Base-by-base conservation (phyloP, 2,329 filamentous ascomycete genomes). In the Chaetomium sp. region DNA sequence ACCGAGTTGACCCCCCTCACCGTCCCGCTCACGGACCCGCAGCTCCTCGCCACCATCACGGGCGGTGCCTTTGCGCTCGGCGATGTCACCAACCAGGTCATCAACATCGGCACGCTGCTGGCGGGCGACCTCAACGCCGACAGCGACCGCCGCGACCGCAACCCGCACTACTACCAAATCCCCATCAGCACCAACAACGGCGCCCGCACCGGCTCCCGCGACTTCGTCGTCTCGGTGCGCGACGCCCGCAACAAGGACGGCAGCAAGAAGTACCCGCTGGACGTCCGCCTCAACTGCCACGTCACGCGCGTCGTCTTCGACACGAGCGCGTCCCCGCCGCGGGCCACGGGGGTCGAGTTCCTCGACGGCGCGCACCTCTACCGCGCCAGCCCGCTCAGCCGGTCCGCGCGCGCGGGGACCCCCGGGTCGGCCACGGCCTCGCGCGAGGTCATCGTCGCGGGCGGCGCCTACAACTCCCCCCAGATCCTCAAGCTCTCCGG, bases 141-240 rank as follows among this genome's bases (percentile, higher is more conserved):
- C 67, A 72, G 74, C 27, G 65, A 74, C 0, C 55, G 58, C 0
- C 80, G 84, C 27, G 85, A 88, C 70, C 74, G 74, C 23, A 70
- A 74, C 3, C 76, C 80, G 31, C 81, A 79, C 1, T 76, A 84
- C 42, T 88, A 83, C 72, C 85, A 89, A 69, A 81, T 90, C 4
- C 86, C 87, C 3, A 72, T 88, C 31, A 79, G 81, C 1, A 82
- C 83, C 66, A 76, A 80, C n/a, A 72, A 80, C n/a, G 79, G 75
- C 59, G 78, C 80, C 54, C 85, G 86, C 33, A 83, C 78, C 53
- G 83, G 85, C 16, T 77, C 84, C 3, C 82, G 85, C 33, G 83
- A 87, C 62, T 83, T 87, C 59, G 76, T 89, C 57, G 59, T 71
- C 31, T 47, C 68, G 2, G 74, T 73, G 0, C 71, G 69, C 9